Conservation (phyloP, 202 grass and related monocot species). For the Digitaria exilis region DNA sequence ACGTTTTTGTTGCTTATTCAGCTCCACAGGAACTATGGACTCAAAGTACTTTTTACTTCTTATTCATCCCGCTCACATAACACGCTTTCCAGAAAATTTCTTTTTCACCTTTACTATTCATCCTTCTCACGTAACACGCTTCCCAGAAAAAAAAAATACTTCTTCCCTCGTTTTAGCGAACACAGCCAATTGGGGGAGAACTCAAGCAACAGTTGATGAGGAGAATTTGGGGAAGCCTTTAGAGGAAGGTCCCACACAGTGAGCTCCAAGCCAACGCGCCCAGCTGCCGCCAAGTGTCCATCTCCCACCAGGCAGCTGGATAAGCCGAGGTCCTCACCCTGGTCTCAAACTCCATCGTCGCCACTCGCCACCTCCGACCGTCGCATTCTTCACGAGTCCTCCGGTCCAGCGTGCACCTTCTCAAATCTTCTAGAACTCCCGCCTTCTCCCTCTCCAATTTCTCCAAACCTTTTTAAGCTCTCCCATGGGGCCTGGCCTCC, state of each 20-base stretch:
- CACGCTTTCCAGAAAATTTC: no score
- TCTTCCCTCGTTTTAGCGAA: no score
- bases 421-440: constrained; percentile 51
- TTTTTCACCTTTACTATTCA: no score
- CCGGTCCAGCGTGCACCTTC: constrained; percentile 36
- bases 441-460: neutral
- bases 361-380: constrained; percentile 32
- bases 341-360: constrained; percentile 42
- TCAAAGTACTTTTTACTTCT: no score
- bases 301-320: constrained; percentile 16
- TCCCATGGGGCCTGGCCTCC: neutral
- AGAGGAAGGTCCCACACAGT: neutral
- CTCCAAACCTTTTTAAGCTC: constrained; percentile 40
- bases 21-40: neutral
- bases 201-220: neutral
- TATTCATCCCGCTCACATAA: no score
- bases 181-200: neutral
- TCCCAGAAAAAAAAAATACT: no score
- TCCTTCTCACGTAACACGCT: no score
- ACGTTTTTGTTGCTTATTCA: neutral
- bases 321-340: constrained; percentile 30
- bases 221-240: neutral
- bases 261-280: neutral
- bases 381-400: constrained; percentile 54
- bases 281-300: constrained; percentile 37